phyloP scores from a whole-genome alignment of 768 basidiomycete species.

The Rhizopogon vulgaris region DNA sequence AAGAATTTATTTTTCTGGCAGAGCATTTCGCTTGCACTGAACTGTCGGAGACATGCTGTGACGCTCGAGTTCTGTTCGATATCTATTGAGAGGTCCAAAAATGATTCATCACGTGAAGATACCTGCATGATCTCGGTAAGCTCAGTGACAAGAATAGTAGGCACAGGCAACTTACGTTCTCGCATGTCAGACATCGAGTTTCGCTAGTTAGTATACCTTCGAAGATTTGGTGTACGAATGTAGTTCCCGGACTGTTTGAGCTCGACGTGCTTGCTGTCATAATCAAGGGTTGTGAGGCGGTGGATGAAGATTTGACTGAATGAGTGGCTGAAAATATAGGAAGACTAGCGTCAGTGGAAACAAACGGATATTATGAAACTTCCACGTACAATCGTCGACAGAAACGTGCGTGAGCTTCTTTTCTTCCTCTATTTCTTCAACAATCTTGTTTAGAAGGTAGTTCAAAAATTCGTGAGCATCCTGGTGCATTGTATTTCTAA shows the following conservation, averaged over 20 bases:
- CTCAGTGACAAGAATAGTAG: slow-evolving; percentile 3
- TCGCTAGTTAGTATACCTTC: slow-evolving; percentile 94
- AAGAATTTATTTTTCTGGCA: slow-evolving; percentile 98
- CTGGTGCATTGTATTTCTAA: slow-evolving; percentile 89
- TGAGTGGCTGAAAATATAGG: slow-evolving; percentile 41
- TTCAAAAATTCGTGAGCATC: slow-evolving; percentile 99
- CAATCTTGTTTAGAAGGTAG: slow-evolving; percentile 86
- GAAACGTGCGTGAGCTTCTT: slow-evolving; percentile 39
- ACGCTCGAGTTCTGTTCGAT: slow-evolving; percentile 98
- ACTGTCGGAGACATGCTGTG: slow-evolving; percentile 91
- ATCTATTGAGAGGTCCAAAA: slow-evolving; percentile 98
- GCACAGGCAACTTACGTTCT: slow-evolving; percentile 59
- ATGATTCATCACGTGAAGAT: slow-evolving; percentile 91
- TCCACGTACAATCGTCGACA: slow-evolving; percentile 61
- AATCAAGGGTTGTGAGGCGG: slow-evolving; percentile 34
- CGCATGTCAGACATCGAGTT: slow-evolving; percentile 95
- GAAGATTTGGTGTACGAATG: slow-evolving; percentile 88
- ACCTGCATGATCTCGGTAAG: slow-evolving; percentile 43
- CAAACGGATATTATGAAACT: not conserved
- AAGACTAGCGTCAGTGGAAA: slow-evolving; percentile 2
- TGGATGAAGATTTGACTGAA: slow-evolving; percentile 52
- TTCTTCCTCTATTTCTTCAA: slow-evolving; percentile 86
- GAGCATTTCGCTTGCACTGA: slow-evolving; percentile 97
- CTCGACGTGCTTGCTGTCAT: slow-evolving; percentile 40
- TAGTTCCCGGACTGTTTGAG: slow-evolving; percentile 45